Evolutionary conservation across 169 alveolate genomes (phyloP), one percentile per base, ranked within the genome.

Genomic region (Plasmodium knowlesi): DNA sequence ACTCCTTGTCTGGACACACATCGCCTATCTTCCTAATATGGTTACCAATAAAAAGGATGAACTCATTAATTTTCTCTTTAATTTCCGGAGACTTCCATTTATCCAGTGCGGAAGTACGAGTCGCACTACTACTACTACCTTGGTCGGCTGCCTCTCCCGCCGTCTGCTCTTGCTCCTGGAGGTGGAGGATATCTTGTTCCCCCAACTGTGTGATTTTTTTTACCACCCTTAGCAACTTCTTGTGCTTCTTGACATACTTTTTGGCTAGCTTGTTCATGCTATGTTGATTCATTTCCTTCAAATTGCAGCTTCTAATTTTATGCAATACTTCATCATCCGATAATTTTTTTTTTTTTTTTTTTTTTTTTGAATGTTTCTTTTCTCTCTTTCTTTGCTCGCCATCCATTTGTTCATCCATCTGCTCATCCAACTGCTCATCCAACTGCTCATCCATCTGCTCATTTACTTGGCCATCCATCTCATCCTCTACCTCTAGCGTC

Each of bases 241-340:
- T 89, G 72, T 89, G 61, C 76, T 89, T 89, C 39, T 89, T 89
- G 25, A 89, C 41, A 50, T 32, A 80, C 50, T 79, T 89, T 53
- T 89, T 89, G 46, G 82, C 76, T 19, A 89, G 16, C 54, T 89
- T 89, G 50, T 89, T 89, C 71, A 89, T 89, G 50, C 90, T 79
- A 50, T 89, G 89, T 50, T 89, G 84, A 25, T 89, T 34, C 94
- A 89, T 89, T 4, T 89, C 83, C 71, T 32, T 89, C 50, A 89
- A 34, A 73, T 73, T 89, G 5, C 39, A 34, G 82, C 82, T 78
- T 79, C 67, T 57, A 41, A 89, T 79, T 89, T 79, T 79, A 19
- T 67, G 34, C 32, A 78, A 0, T n/a, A 89, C 82, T 89, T 89
- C 94, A 39, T 89, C 46, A 9, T 85, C 93, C 0, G 84, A 37